A percentile compares a stretch with the other conserved stretches of the same genome.
Conservation (phyloP, 2,329 filamentous ascomycete genomes). For the Drechslerella dactyloides region DNA sequence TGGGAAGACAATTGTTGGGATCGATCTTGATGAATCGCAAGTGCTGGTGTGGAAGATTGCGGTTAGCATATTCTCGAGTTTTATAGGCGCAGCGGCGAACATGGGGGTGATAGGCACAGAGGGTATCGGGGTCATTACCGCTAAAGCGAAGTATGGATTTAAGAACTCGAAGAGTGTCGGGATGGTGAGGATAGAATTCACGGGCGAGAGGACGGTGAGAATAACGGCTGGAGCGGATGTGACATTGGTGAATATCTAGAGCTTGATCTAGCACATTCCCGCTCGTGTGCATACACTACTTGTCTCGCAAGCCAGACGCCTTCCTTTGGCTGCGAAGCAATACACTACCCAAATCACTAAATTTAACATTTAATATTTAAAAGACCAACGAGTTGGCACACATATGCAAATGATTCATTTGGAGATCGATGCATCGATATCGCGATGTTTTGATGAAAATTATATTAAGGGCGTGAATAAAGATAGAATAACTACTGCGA, state of each 20-base stretch:
- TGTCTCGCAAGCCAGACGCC: too few relatives aligned
- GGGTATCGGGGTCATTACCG: constrained; percentile 49
- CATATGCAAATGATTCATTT: too few relatives aligned
- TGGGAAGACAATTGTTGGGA: constrained; percentile 52
- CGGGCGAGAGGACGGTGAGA: constrained; percentile 52
- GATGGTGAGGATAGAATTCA: constrained; percentile 51
- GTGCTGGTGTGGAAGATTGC: constrained; percentile 53
- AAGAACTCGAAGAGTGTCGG: constrained; percentile 51
- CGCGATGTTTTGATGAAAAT: too few relatives aligned
- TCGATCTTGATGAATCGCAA: constrained; percentile 51
- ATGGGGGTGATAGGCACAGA: constrained; percentile 46
- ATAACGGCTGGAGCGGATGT: constrained; percentile 51
- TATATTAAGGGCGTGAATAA: too few relatives aligned
- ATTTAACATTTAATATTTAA: too few relatives aligned
- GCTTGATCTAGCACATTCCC: too few relatives aligned
- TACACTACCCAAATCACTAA: too few relatives aligned
- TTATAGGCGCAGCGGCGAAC: constrained; percentile 52
- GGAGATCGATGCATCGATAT: too few relatives aligned
- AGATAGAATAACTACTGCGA: neutral
- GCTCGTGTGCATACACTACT: neutral
- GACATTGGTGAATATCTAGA: constrained; percentile 35
- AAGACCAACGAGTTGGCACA: too few relatives aligned
- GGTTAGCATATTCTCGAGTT: constrained; percentile 53
- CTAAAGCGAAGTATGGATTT: constrained; percentile 49
- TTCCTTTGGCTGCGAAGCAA: too few relatives aligned